A percentile compares a stretch with the other conserved stretches of the same genome.
Conservation (phyloP, 805 yeast genomes). For the Candida ulmi region DNA sequence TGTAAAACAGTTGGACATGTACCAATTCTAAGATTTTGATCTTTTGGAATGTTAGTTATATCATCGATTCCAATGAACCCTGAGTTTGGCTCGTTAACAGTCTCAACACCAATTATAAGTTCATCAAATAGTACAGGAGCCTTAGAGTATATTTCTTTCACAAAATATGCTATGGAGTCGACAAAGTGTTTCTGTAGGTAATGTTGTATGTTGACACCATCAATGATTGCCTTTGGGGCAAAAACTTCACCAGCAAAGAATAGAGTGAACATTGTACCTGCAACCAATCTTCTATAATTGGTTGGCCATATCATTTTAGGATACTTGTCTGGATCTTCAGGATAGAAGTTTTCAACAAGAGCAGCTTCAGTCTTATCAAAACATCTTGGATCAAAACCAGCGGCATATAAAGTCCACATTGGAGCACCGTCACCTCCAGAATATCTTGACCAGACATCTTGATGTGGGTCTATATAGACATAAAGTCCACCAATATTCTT, state of each 20-base stretch:
- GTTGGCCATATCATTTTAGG: slow-evolving; percentile 94
- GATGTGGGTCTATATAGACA: slow-evolving; percentile 84
- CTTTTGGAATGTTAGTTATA: slow-evolving; percentile 47
- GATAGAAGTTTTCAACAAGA: slow-evolving; percentile 56
- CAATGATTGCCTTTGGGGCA: slow-evolving; percentile 69
- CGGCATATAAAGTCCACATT: slow-evolving; percentile 85
- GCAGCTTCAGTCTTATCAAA: slow-evolving; percentile 77
- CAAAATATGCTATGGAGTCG: slow-evolving; percentile 44
- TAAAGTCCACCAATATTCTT: slow-evolving; percentile 65
- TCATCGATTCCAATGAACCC: slow-evolving; percentile 67
- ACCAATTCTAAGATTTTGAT: slow-evolving; percentile 66
- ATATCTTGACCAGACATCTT: slow-evolving; percentile 89
- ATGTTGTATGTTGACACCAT: slow-evolving; percentile 73
- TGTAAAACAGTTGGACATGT: slow-evolving; percentile 81
- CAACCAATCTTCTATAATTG: slow-evolving; percentile 71
- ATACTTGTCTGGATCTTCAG: slow-evolving; percentile 34
- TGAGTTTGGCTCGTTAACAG: slow-evolving; percentile 77
- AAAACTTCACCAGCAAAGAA: slow-evolving; percentile 75
- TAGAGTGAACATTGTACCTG: slow-evolving; percentile 76
- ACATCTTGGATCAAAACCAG: slow-evolving; percentile 76
- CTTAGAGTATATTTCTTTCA: slow-evolving; percentile 31
- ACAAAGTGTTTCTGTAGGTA: slow-evolving; percentile 64
- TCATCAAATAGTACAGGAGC: slow-evolving; percentile 42
- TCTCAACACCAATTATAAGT: slow-evolving; percentile 73
- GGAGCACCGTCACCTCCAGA: slow-evolving; percentile 95